Evolutionary conservation across 75 land plant genomes (phyloP).

Genomic region (Ceratopteris richardii): DNA sequence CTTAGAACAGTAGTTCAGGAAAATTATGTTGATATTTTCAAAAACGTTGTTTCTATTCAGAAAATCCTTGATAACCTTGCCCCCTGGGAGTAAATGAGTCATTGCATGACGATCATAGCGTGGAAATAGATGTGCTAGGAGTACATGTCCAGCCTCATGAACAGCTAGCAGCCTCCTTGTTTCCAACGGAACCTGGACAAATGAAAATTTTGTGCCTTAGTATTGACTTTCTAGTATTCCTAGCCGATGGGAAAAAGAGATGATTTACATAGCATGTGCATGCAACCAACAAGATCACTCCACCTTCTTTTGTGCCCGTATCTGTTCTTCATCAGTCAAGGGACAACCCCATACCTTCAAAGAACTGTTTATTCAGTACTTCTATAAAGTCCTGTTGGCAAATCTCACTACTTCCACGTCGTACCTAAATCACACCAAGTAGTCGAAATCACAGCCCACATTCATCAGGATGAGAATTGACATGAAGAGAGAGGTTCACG

Average conservation of each 20-base stretch:
- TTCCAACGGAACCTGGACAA: constrained; percentile 56
- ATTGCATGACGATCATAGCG: constrained; percentile 96
- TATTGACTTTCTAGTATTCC: too few relatives aligned
- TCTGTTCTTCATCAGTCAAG: constrained; percentile 86
- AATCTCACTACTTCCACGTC: constrained; percentile 63
- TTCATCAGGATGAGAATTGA: too few relatives aligned
- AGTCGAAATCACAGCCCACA: too few relatives aligned
- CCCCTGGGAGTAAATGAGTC: constrained; percentile 89
- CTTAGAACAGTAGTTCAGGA: too few relatives aligned
- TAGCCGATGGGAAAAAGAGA: too few relatives aligned
- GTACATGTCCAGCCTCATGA: constrained; percentile 98
- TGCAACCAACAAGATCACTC: too few relatives aligned
- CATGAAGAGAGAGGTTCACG: constrained; percentile 17
- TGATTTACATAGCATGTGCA: too few relatives aligned
- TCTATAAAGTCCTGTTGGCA: constrained; percentile 79
- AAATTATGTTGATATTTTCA: too few relatives aligned
- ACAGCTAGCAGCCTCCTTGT: constrained; percentile 77
- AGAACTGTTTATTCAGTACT: constrained; percentile 87
- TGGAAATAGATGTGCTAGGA: constrained; percentile 91
- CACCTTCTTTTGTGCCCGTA: constrained; percentile 59
- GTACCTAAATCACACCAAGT: constrained; percentile 34
- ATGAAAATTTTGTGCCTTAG: neutral
- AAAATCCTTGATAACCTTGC: constrained; percentile 57
- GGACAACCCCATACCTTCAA: constrained; percentile 87
- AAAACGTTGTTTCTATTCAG: too few relatives aligned